Evolutionary conservation across 192 early-diverging fungal species (phyloP), one percentile per base, ranked within the genome.

Genomic region (Coemansia sp.): DNA sequence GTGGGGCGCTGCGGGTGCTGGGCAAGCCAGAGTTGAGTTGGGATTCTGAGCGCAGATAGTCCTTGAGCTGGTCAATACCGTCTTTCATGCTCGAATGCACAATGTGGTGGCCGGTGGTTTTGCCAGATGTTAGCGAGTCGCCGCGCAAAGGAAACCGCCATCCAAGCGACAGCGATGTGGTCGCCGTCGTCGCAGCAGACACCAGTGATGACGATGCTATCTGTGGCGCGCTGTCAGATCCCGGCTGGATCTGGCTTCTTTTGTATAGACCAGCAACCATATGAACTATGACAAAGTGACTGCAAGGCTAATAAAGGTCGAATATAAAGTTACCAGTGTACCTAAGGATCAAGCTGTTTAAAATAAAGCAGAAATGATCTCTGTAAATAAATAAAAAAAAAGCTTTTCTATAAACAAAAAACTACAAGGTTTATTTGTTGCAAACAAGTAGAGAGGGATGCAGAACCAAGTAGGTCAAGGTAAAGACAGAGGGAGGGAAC

Each of bases 121-220:
- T 59, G 1, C 55, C 9, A 26, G 50, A 46, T 4, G 53, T 29
- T 15, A 65, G 54, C 33, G 63, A 58, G 35, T 72, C 70, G 23
- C 43, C 34, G 32, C 70, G 62, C 8, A 58, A 33, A 15, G 62
- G 64, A 22, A 73, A 67, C 25, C 46, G 58, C 70, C 71, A 67
- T 2, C 54, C 37, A 29, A 47, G 46, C 17, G 46, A 47, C 17
- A 47, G 15, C 5, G 46, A 34, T 34, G 25, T 19, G 20, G 46
- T 14, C 32, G 46, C 28, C 3, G 46, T 34, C n/a, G 30, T 32
- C 11, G 30, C 11, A 5, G 50, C 15, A 19, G 43, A 50, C 25
- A 43, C 37, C 19, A 50, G 46, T 18, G 30, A 34, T 19, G 46
- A 34, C 19, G 46, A 32, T 34, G 46, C n/a, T 37, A 34, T 24